A percentile compares a stretch with the other conserved stretches of the same genome.
These are phyloP conservation scores for Plasmodium vivax DNA, from an alignment of 169 alveolate genomes.

Conservation along the genomic window DNA sequence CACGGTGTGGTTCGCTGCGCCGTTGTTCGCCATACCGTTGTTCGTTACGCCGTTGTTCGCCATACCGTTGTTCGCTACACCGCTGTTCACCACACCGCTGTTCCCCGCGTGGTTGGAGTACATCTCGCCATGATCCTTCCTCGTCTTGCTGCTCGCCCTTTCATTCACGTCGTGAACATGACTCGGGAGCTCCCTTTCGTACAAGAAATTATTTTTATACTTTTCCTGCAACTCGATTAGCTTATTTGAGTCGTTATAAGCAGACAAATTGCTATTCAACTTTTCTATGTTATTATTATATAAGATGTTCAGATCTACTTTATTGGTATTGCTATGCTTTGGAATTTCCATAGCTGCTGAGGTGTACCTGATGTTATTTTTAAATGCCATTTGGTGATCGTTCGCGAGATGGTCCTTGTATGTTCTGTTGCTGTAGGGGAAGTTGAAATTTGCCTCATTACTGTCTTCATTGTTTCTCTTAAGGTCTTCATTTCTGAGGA, in stretches of 20 bases:
- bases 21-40: not conserved
- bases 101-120: not conserved
- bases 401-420: conserved; percentile 19
- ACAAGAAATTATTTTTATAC: conserved; percentile 40
- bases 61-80: no score
- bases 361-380: conserved; percentile 50
- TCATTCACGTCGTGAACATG: conserved; percentile 15
- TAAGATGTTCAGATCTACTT: conserved; percentile 33
- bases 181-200: conserved; percentile 36
- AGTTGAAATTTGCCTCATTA: conserved; percentile 26
- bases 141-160: not conserved
- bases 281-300: conserved; percentile 48
- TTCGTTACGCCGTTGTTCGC: no score
- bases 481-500: conserved; percentile 5
- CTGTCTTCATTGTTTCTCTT: conserved; percentile 14
- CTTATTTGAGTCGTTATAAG: conserved; percentile 44
- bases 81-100: no score
- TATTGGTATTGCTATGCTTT: conserved; percentile 21
- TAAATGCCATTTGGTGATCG: conserved; percentile 6
- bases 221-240: conserved; percentile 49
- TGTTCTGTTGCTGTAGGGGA: conserved; percentile 37
- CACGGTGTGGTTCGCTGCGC: not conserved
- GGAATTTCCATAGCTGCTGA: conserved; percentile 22
- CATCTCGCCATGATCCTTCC: not conserved
- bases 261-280: conserved; percentile 35